phyloP scores from a whole-genome alignment of 352 stramenopile genomes.

The Phytophthora lateralis region DNA sequence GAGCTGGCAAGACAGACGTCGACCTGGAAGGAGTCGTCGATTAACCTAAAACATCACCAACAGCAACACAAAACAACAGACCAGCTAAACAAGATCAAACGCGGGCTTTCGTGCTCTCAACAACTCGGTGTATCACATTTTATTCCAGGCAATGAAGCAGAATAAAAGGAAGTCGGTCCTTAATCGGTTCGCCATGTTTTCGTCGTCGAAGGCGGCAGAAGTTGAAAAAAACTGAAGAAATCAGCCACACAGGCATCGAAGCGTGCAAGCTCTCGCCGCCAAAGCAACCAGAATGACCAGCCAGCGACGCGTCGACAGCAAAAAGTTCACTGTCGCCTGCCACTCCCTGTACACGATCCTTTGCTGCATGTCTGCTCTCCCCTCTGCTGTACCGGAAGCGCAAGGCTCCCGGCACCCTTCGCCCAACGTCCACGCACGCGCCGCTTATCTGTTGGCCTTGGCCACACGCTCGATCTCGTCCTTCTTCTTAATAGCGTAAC shows the following conservation, averaged over 20 bases:
- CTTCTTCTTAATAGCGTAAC: slow-evolving; percentile 99
- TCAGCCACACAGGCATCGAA: neutral
- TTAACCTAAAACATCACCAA: slow-evolving; percentile 24
- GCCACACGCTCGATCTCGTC: slow-evolving; percentile 99
- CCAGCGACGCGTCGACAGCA: slow-evolving; percentile 10
- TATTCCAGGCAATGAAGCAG: slow-evolving; percentile 51
- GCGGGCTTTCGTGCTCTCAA: slow-evolving; percentile 69
- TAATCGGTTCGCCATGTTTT: slow-evolving; percentile 29
- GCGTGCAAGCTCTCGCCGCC: neutral
- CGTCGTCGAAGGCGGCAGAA: slow-evolving; percentile 28
- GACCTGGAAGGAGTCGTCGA: slow-evolving; percentile 74
- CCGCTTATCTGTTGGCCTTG: slow-evolving; percentile 99
- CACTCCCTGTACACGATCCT: slow-evolving; percentile 14
- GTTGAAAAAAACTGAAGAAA: slow-evolving; percentile 4
- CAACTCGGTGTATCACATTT: slow-evolving; percentile 85
- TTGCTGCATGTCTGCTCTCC: slow-evolving; percentile 6
- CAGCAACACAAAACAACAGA: neutral
- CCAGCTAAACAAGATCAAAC: slow-evolving; percentile 20
- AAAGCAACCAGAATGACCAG: slow-evolving; percentile 12
- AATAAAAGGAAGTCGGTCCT: slow-evolving; percentile 51
- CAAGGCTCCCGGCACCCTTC: slow-evolving; percentile 8
- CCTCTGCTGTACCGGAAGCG: slow-evolving; percentile 5
- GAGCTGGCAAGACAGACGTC: slow-evolving; percentile 65
- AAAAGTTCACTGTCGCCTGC: neutral
- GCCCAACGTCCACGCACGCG: slow-evolving; percentile 9